Evolutionary conservation across 1,139 yeast genomes (phyloP), one percentile per base, ranked within the genome.

Genomic region (Pichia sp.): DNA sequence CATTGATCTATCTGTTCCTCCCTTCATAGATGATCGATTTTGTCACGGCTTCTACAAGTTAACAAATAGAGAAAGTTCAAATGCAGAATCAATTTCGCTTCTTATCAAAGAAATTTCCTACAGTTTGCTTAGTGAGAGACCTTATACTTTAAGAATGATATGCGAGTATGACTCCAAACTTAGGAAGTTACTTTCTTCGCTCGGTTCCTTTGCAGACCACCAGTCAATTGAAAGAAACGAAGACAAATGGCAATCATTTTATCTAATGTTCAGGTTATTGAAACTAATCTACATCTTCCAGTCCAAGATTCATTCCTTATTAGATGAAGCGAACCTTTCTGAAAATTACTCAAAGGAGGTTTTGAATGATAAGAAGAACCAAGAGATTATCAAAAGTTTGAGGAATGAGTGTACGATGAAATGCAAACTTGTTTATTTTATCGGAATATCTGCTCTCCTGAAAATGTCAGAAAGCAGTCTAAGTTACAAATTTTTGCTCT

Each of bases 11-110:
- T 34, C 29, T 6, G 5, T 15, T 11, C 51, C 49, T 19, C 57
- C 57, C 15, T 7, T 54, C 11, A 55, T 57, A 19, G 55, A 59
- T 49, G 49, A 54, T 13, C 54, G 55, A 16, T 59, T 41, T 43
- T 47, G 46, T 34, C 55, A 57, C 19, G 59, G 57, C 5, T 30
- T 47, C 8, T 57, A 59, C 51, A 2, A 10, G 4, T 34, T 47
- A 3, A 10, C 43, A 34, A n/a, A 30, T 8, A 40, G 45, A 16
- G 26, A 16, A 6, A 11, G 31, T 19, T 10, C 30, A 7, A 16
- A 15, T 32, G 30, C 48, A 2, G 44, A 43, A 5, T 19, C 11
- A 7, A 48, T 38, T 16, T n/a, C 50, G 5, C 10, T 50, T 3
- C n/a, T 42, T 1, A 46, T 45, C 13, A 52, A 49, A 29, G 44